phyloP scores from a whole-genome alignment of 2,329 filamentous ascomycete species.

The Metarhizium anisopliae region DNA sequence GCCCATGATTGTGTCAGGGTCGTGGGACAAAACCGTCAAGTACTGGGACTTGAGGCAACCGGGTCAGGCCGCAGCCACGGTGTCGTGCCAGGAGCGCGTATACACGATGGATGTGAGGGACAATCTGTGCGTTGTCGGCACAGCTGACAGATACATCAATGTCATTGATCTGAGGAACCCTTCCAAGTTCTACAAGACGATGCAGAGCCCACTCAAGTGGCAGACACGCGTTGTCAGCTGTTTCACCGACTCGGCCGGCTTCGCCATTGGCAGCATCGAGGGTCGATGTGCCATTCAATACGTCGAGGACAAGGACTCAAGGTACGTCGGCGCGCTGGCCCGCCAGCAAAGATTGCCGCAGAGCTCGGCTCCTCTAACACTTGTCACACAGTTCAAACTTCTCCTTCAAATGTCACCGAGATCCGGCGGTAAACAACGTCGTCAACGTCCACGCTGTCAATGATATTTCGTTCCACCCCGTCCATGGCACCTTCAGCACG shows the following conservation, averaged over 20 bases:
- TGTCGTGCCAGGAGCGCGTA: conserved; percentile 66
- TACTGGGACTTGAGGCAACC: conserved; percentile 74
- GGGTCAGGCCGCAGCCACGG: conserved; percentile 49
- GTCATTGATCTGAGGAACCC: conserved; percentile 87
- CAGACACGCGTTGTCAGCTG: conserved; percentile 93
- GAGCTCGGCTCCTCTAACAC: background rate
- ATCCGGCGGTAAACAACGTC: conserved; percentile 63
- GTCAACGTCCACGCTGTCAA: conserved; percentile 94
- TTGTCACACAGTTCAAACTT: conserved; percentile 66
- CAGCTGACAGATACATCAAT: conserved; percentile 93
- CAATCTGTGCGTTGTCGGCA: conserved; percentile 82
- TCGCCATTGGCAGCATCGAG: conserved; percentile 93
- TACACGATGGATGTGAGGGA: conserved; percentile 90
- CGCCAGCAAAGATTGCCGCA: background rate
- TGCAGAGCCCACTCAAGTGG: conserved; percentile 96
- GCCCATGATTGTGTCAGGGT: conserved; percentile 84
- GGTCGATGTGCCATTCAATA: conserved; percentile 97
- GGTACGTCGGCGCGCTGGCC: conserved; percentile 31
- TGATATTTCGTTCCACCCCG: conserved; percentile 93
- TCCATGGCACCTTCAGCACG: conserved; percentile 96
- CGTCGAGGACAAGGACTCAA: conserved; percentile 87
- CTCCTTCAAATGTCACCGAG: conserved; percentile 97
- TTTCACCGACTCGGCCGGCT: conserved; percentile 85
- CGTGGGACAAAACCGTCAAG: conserved; percentile 84
- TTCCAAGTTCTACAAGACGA: conserved; percentile 86